Evolutionary conservation across 2,329 filamentous ascomycete species (phyloP).

Genomic region (Fusarium bactridioides): DNA sequence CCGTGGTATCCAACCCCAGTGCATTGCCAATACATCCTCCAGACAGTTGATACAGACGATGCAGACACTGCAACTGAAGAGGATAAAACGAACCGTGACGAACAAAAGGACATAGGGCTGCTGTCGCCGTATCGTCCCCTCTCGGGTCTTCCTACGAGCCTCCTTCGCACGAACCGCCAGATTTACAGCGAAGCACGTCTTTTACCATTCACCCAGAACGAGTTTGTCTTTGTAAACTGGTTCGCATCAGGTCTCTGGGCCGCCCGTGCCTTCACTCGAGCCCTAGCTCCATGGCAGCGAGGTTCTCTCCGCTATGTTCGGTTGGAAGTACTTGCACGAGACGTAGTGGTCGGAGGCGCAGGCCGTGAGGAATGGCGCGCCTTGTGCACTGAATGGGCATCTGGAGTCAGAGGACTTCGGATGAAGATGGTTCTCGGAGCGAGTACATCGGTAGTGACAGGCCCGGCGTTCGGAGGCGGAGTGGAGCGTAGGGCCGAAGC

Average conservation of each 20-base stretch:
- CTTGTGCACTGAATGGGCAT: constrained; percentile 48
- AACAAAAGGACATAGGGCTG: neutral
- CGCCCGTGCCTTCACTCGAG: constrained; percentile 48
- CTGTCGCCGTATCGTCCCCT: constrained; percentile 49
- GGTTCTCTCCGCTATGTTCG: constrained; percentile 50
- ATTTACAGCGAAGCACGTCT: constrained; percentile 53
- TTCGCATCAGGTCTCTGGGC: constrained; percentile 55
- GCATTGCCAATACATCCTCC: constrained; percentile 45
- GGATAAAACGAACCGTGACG: neutral
- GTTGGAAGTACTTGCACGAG: constrained; percentile 51
- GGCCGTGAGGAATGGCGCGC: constrained; percentile 47
- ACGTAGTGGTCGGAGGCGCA: constrained; percentile 44
- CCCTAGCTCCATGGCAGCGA: constrained; percentile 53
- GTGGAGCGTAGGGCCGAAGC: constrained; percentile 25
- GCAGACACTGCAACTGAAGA: neutral
- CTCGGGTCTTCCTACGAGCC: constrained; percentile 50
- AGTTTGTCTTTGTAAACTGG: constrained; percentile 57
- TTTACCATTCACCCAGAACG: constrained; percentile 53
- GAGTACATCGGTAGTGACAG: constrained; percentile 33
- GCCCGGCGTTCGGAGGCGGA: constrained; percentile 27
- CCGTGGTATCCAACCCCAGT: constrained; percentile 51
- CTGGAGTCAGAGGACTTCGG: constrained; percentile 50
- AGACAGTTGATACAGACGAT: constrained; percentile 14
- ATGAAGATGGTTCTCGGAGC: constrained; percentile 48
- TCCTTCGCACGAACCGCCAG: constrained; percentile 51